A percentile compares a stretch with the other conserved stretches of the same genome.
phyloP scores from a whole-genome alignment of 495 filamentous ascomycete species.

The Aspergillus ostianus region DNA sequence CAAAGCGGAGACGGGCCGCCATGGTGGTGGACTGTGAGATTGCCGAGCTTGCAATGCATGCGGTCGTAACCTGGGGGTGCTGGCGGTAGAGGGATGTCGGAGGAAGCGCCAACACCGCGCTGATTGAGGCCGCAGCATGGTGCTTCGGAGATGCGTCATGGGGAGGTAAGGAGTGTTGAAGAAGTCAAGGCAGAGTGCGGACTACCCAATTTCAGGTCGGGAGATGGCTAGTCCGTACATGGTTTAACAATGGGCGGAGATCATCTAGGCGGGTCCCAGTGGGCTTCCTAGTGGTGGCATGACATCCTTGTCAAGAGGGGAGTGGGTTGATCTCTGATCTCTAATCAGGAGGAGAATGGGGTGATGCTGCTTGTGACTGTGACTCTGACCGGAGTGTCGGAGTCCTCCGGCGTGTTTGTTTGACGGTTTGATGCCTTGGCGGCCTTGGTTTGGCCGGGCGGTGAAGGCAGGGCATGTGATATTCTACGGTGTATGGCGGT shows the following conservation, averaged over 20 bases:
- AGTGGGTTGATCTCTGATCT: neutral
- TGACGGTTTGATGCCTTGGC: too few species aligned
- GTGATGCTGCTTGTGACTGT: too few species aligned
- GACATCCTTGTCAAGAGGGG: neutral
- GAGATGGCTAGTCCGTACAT: slow-evolving; percentile 13
- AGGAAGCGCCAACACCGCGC: slow-evolving; percentile 32
- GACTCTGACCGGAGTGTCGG: too few species aligned
- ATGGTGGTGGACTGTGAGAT: slow-evolving; percentile 54
- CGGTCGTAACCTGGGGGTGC: slow-evolving; percentile 19
- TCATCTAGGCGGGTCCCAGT: slow-evolving; percentile 2
- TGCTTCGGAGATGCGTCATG: slow-evolving; percentile 18
- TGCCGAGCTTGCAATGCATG: slow-evolving; percentile 20
- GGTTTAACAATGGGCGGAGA: slow-evolving; percentile 10
- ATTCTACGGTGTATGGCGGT: too few species aligned
- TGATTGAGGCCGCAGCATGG: slow-evolving; percentile 38
- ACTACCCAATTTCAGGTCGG: neutral
- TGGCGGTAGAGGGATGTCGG: slow-evolving; percentile 16
- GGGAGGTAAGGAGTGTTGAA: neutral
- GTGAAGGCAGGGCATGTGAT: too few species aligned
- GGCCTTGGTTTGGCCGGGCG: too few species aligned
- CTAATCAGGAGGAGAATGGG: too few species aligned
- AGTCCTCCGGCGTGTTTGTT: too few species aligned
- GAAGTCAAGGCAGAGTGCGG: neutral
- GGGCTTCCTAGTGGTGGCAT: slow-evolving; percentile 6
- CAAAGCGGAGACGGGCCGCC: slow-evolving; percentile 77